A percentile compares a stretch with the other conserved stretches of the same genome.
phyloP scores from a whole-genome alignment of 805 yeast species.

The Yarrowia osloensis region DNA sequence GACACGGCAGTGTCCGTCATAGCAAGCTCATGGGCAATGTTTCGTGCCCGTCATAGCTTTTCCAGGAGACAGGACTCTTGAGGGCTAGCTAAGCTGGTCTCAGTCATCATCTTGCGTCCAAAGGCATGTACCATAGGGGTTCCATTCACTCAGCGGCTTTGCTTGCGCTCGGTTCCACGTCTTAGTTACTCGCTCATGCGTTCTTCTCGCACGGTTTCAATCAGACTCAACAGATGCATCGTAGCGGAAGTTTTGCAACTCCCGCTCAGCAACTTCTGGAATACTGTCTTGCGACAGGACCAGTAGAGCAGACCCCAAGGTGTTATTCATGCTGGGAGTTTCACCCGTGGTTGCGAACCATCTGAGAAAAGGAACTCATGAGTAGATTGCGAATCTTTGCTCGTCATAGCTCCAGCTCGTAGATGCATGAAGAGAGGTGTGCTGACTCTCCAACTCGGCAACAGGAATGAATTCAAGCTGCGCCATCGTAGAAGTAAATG shows the following conservation, averaged over 20 bases:
- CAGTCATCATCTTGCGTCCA: neutral
- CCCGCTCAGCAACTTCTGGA: neutral
- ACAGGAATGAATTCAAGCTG: neutral
- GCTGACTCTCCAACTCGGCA: neutral
- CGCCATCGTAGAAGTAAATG: neutral
- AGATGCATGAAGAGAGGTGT: slow-evolving; percentile 1
- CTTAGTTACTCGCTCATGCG: neutral
- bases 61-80: neutral
- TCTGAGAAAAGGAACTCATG: neutral
- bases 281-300: neutral
- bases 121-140: neutral
- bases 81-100: neutral
- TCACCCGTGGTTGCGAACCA: slow-evolving; percentile 6
- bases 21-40: neutral
- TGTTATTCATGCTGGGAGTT: neutral
- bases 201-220: neutral
- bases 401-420: neutral
- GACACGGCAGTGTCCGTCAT: too few relatives aligned
- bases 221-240: neutral
- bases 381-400: slow-evolving; percentile 1
- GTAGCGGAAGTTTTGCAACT: neutral
- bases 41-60: slow-evolving; percentile 2
- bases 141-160: neutral
- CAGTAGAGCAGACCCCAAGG: neutral
- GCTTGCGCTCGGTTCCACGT: neutral